A percentile compares a stretch with the other conserved stretches of the same genome.
phyloP scores from a whole-genome alignment of 2,329 filamentous ascomycete species.

The Claviceps africana region DNA sequence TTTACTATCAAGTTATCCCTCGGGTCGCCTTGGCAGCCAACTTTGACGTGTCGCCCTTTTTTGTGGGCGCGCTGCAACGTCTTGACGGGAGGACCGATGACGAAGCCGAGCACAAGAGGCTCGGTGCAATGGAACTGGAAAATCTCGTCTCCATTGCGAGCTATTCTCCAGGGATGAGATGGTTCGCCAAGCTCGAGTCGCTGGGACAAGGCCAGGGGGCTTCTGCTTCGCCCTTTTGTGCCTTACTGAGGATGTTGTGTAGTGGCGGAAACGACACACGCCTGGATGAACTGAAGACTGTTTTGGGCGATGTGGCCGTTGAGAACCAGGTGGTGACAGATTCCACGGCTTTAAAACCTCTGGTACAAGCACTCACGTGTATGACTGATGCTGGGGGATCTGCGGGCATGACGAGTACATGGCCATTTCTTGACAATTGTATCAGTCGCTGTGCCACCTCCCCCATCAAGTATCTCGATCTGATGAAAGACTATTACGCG shows the following conservation, averaged over 20 bases:
- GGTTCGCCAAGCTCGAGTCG: conserved; percentile 65
- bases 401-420: conserved; percentile 30
- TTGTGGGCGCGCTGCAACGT: conserved; percentile 53
- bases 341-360: conserved; percentile 31
- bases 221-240: conserved; percentile 51
- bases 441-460: conserved; percentile 58
- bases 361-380: conserved; percentile 24
- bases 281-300: conserved; percentile 32
- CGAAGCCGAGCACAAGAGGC: conserved; percentile 33
- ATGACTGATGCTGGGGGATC: conserved; percentile 9
- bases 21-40: conserved; percentile 68
- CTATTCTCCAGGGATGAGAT: conserved; percentile 72
- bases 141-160: conserved; percentile 70
- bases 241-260: conserved; percentile 41
- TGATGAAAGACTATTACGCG: conserved; percentile 36
- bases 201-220: conserved; percentile 27
- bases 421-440: conserved; percentile 72
- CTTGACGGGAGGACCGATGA: conserved; percentile 41
- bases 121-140: conserved; percentile 61
- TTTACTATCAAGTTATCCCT: conserved; percentile 78
- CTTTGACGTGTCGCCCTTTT: conserved; percentile 70
- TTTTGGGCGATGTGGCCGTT: conserved; percentile 46
- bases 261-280: conserved; percentile 16
- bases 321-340: conserved; percentile 54
- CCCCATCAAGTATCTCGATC: conserved; percentile 72